Evolutionary conservation across 768 basidiomycete genomes (phyloP), one percentile per base, ranked within the genome.

Genomic region (Pisolithus orientalis): DNA sequence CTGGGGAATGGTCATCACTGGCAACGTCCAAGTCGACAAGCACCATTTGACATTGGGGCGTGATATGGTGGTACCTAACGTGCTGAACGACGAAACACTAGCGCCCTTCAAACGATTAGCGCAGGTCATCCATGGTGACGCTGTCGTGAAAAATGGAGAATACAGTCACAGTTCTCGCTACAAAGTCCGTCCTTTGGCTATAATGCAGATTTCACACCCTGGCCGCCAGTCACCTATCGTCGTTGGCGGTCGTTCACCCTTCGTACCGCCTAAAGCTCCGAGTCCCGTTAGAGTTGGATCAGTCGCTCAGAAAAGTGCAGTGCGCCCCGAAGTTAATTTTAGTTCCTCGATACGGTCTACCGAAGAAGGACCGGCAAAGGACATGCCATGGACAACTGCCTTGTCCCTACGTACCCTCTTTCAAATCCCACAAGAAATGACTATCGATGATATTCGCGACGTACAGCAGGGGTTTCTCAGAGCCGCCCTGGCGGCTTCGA

Each of bases 1-100:
- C 44, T 97, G 90, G 90, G 94, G 91, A 0, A 90, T 96, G 77
- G 71, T 95, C 44, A 65, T 94, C 28, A 91, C 94, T 0, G 94
- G 94, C 4, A 94, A 94, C 57, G 77, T 90, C 4, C 86, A 88
- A 60, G 80, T 94, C 27, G 75, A 76, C 27, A 54, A 54, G 0
- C 65, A 72, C 1, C 90, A 93, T 62, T 72, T 92, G 3, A 71
- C 80, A 4, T 71, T 93, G 25, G 90, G 87, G 16, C 78, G 85
- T 34, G 90, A 92, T 61, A 70, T 89, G 7, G 66, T 81, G n/a
- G 56, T 87, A 3, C 87, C 87, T 0, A 57, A 61, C 9, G 57
- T 55, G 0, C 50, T 83, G 47, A 69, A 71, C 2, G 64, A 75
- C 11, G 70, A 73, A 11, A 71, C 72, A 0, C 50, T 85, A 7